Evolutionary conservation across 805 yeast species (phyloP).

Genomic region (Vanderwaltozyma polyspora): DNA sequence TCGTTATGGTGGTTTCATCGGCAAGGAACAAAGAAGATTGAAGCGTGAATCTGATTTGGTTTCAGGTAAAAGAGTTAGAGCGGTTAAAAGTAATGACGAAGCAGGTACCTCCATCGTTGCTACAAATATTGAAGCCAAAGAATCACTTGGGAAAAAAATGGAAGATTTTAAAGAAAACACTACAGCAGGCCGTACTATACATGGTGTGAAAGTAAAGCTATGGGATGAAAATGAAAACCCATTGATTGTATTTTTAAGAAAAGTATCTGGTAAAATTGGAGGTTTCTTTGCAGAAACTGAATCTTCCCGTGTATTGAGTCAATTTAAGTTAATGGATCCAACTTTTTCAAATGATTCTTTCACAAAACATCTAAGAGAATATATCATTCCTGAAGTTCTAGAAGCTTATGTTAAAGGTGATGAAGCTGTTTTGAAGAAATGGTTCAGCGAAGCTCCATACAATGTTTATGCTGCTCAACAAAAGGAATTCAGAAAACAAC

Average conservation of each 20-base stretch:
- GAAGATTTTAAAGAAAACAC: constrained; percentile 58
- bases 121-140: constrained; percentile 69
- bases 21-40: constrained; percentile 66
- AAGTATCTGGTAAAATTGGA: constrained; percentile 66
- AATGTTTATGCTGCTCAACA: constrained; percentile 90
- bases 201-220: constrained; percentile 47
- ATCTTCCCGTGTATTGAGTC: constrained; percentile 79
- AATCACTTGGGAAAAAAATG: constrained; percentile 52
- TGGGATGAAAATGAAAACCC: constrained; percentile 96
- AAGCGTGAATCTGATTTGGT: constrained; percentile 57
- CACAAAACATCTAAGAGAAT: constrained; percentile 75
- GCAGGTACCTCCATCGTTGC: constrained; percentile 78
- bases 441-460: constrained; percentile 96
- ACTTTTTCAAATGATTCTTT: constrained; percentile 69
- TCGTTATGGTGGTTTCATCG: constrained; percentile 84
- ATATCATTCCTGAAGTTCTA: constrained; percentile 85
- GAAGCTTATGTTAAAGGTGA: constrained; percentile 95
- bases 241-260: constrained; percentile 66
- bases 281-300: constrained; percentile 95
- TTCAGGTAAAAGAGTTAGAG: constrained; percentile 49
- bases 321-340: constrained; percentile 85
- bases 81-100: constrained; percentile 64
- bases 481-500: constrained; percentile 85
- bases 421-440: constrained; percentile 63
- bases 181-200: constrained; percentile 52